Conservation (phyloP, 805 yeast genomes). For the Starmerella davenportii region DNA sequence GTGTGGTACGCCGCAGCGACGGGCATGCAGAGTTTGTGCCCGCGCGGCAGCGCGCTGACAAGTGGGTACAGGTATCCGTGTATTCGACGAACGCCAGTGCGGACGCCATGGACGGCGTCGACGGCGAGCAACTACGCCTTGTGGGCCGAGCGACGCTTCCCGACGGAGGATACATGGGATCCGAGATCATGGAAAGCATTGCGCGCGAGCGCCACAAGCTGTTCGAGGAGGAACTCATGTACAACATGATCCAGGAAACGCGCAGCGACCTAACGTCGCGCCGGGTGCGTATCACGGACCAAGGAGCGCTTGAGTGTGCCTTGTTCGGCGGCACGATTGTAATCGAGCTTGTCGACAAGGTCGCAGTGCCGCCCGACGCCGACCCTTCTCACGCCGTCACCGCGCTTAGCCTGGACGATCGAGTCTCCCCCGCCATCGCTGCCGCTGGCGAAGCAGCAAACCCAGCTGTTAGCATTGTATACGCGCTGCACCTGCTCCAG, state of each 20-base stretch:
- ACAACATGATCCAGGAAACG: constrained; percentile 62
- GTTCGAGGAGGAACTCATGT: constrained; percentile 80
- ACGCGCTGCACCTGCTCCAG: constrained; percentile 40
- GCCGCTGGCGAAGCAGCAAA: constrained; percentile 23
- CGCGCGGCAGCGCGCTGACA: constrained; percentile 23
- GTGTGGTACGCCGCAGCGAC: constrained; percentile 14
- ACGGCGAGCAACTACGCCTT: background rate
- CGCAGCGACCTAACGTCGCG: constrained; percentile 40
- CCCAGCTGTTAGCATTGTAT: constrained; percentile 37
- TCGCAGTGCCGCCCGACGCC: too few species aligned
- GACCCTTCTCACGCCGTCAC: constrained; percentile 8
- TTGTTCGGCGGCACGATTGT: constrained; percentile 50
- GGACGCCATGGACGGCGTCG: background rate
- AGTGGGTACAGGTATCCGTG: constrained; percentile 38
- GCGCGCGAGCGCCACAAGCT: constrained; percentile 51
- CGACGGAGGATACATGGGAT: background rate
- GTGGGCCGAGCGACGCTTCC: background rate
- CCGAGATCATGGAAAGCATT: constrained; percentile 21
- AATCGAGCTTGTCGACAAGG: constrained; percentile 40
- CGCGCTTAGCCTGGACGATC: background rate
- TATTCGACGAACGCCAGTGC: constrained; percentile 23
- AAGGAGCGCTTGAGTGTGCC: constrained; percentile 42
- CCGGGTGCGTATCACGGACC: constrained; percentile 48
- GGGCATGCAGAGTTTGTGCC: constrained; percentile 30
- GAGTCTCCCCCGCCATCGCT: constrained; percentile 19